Evolutionary conservation across 192 early-diverging fungal genomes (phyloP).

Genomic region (Coemansia interrupta): DNA sequence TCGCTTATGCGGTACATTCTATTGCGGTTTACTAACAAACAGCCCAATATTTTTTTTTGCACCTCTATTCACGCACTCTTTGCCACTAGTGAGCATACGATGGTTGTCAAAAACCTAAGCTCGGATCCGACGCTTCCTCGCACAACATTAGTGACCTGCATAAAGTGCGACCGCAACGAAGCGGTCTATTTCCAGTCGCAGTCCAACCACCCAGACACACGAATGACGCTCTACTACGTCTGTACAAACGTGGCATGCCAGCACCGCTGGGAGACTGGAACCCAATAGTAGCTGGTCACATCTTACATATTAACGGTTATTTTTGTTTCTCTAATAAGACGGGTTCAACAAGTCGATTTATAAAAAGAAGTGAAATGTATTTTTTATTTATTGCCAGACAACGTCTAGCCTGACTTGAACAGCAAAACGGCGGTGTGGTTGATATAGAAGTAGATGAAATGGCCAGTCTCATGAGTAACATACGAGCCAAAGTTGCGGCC

Average conservation of each 20-base stretch:
- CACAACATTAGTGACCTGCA: slow-evolving; percentile 58
- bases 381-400: not conserved
- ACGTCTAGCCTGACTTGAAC: slow-evolving; percentile 82
- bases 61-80: not conserved
- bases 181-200: slow-evolving; percentile 79
- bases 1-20: not conserved
- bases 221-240: slow-evolving; percentile 79
- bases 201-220: slow-evolving; percentile 64
- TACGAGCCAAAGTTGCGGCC: slow-evolving; percentile 99
- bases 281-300: too few species aligned
- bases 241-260: slow-evolving; percentile 66
- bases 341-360: not conserved
- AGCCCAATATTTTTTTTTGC: slow-evolving; percentile 32
- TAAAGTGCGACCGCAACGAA: slow-evolving; percentile 57
- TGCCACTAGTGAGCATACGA: slow-evolving; percentile 60
- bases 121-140: slow-evolving; percentile 75
- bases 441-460: slow-evolving; percentile 99
- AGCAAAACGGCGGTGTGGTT: slow-evolving; percentile 90
- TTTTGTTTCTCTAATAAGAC: not conserved
- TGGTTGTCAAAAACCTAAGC: slow-evolving; percentile 69
- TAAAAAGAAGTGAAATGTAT: not conserved
- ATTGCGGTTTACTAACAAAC: not conserved
- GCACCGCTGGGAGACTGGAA: slow-evolving; percentile 63
- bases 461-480: slow-evolving; percentile 93
- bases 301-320: too few species aligned